Base-by-base conservation (phyloP, 495 filamentous ascomycete species). In the Cudoniella acicularis region DNA sequence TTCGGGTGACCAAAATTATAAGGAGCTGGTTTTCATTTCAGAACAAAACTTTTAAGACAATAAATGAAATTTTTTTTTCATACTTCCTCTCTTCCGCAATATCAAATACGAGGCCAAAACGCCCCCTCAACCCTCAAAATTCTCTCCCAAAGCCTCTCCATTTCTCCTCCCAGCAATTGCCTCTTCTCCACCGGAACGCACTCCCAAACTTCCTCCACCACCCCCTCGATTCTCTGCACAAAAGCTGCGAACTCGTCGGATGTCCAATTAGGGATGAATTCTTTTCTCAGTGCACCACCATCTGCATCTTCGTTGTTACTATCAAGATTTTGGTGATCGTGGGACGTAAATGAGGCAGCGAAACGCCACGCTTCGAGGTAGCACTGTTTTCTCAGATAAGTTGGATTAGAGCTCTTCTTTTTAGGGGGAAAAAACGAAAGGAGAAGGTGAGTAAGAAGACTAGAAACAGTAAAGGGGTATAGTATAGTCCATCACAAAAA, bases 201-300 rank as follows among this genome's bases (percentile, higher is more conserved):
- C 13, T 24, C 21, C 51, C 51, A 52, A 10, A 49, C 71, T 3
- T 71, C 75, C 60, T 77, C 73, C 26, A 74, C 57, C 63, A 69
- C 62, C 46, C 57, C 73, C 9, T 69, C 74, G 55, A 79, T 69
- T 66, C 76, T 71, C 73, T 79, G 75, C 26, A 87, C 85, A 70
- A 87, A 87, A 9, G 46, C 70, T 42, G 73, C 74, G 67, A 88
- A 88, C 65, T 83, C 78, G 10, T 45, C 54, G 58, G 77, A 82
- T 54, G 80, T 82, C 85, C 85, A 87, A 66, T 87, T 88, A 0
- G 81, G 81, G 60, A 87, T 87, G 61, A 87, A 86, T 69, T 79
- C 75, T 54, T 74, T 73, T 52, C 83, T 73, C 67, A 87, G 64
- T 40, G 84, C 83, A 0, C 85, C 86, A 0, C 83, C 84, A 65